Percentiles rank a stretch among this genome's conserved stretches.
Evolutionary conservation across 495 filamentous ascomycete genomes (phyloP).

Genomic region (Aspergillus taichungensis): DNA sequence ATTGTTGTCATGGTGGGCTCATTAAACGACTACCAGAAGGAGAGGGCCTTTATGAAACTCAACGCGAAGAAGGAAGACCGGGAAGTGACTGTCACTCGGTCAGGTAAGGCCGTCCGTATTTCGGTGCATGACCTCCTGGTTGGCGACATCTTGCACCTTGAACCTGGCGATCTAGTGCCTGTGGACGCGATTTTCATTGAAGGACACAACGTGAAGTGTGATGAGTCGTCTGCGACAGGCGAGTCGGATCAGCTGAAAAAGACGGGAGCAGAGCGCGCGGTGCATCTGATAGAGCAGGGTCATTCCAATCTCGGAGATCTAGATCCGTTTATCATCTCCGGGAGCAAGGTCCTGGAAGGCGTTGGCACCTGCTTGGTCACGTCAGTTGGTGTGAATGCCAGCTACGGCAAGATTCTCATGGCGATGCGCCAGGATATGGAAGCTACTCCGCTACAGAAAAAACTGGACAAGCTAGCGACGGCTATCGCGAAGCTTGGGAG

Average conservation of each 20-base stretch:
- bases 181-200: conserved; percentile 62
- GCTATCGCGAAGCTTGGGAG: conserved; percentile 76
- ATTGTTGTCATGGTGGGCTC: conserved; percentile 56
- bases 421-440: conserved; percentile 71
- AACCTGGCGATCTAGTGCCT: conserved; percentile 69
- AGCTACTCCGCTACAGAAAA: conserved; percentile 73
- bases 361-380: conserved; percentile 72
- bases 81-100: conserved; percentile 57
- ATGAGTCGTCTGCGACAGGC: conserved; percentile 65
- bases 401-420: conserved; percentile 80
- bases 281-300: conserved; percentile 42
- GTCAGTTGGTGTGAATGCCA: conserved; percentile 69
- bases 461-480: conserved; percentile 70
- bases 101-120: conserved; percentile 55
- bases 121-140: conserved; percentile 65
- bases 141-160: conserved; percentile 66
- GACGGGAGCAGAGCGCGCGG: conserved; percentile 60
- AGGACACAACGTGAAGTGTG: conserved; percentile 57
- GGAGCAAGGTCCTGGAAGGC: conserved; percentile 75
- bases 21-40: conserved; percentile 60
- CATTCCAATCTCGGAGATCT: not conserved
- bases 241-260: conserved; percentile 57
- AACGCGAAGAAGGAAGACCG: conserved; percentile 54
- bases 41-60: conserved; percentile 49
- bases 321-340: conserved; percentile 65